phyloP scores from a whole-genome alignment of 1,284 basidiomycete species.

The Melampsora abietis-canadensis region DNA sequence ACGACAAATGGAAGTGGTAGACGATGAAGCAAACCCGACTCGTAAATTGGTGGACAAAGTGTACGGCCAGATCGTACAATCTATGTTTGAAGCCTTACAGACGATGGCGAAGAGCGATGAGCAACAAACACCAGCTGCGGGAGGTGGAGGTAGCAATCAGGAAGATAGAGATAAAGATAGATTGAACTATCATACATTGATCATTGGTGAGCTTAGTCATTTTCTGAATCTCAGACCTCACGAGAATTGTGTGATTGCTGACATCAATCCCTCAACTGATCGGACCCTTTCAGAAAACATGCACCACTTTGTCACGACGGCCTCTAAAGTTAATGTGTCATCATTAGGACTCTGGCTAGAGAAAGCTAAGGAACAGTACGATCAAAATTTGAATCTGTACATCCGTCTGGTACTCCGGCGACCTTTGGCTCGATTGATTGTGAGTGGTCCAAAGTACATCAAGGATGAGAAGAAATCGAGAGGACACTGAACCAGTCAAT shows the following conservation, averaged over 20 bases:
- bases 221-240: not conserved
- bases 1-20: slow-evolving; percentile 71
- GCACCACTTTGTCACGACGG: slow-evolving; percentile 84
- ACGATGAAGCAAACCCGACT: slow-evolving; percentile 57
- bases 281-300: slow-evolving; percentile 71
- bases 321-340: slow-evolving; percentile 64
- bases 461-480: not conserved
- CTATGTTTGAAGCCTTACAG: slow-evolving; percentile 87
- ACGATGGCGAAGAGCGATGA: slow-evolving; percentile 90
- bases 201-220: slow-evolving; percentile 87
- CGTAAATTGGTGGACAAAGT: slow-evolving; percentile 72
- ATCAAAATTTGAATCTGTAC: slow-evolving; percentile 80
- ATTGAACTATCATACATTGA: slow-evolving; percentile 89
- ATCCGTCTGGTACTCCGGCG: slow-evolving; percentile 80
- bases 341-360: slow-evolving; percentile 65
- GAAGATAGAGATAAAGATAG: slow-evolving; percentile 65
- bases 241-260: not conserved
- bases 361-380: slow-evolving; percentile 76
- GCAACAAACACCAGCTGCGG: slow-evolving; percentile 56
- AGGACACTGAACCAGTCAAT: not conserved
- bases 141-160: slow-evolving; percentile 59
- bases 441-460: slow-evolving; percentile 55
- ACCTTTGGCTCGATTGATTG: slow-evolving; percentile 81
- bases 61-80: slow-evolving; percentile 80
- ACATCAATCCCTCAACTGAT: not conserved